Conservation (phyloP, 257 asterid species). For the Leonotis leonurus region DNA sequence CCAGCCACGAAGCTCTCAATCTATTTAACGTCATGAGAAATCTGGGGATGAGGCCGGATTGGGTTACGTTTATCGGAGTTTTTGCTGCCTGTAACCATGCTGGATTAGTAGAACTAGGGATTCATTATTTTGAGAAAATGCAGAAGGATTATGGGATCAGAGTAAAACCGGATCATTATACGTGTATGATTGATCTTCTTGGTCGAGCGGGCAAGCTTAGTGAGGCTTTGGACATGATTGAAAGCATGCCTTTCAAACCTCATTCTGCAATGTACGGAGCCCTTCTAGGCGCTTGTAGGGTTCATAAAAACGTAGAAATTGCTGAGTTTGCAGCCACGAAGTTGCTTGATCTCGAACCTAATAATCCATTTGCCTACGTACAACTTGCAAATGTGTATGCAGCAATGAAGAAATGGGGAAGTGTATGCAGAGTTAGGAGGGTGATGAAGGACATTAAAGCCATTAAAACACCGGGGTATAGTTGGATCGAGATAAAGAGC, state of each 20-base stretch:
- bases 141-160: not conserved
- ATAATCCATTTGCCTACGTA: not conserved
- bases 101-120: not conserved
- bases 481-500: not conserved
- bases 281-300: not conserved
- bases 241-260: not conserved
- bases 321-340: not conserved
- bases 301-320: not conserved
- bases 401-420: not conserved
- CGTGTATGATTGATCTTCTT: not conserved
- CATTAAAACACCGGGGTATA: not conserved
- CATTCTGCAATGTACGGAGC: not conserved
- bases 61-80: not conserved
- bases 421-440: not conserved
- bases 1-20: not conserved
- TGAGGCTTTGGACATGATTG: not conserved
- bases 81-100: not conserved
- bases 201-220: conserved; percentile 1
- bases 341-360: not conserved
- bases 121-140: conserved; percentile 1
- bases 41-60: not conserved
- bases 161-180: not conserved
- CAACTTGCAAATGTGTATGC: not conserved
- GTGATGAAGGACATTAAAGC: not conserved
- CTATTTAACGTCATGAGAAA: not conserved